phyloP scores from a whole-genome alignment of 2,329 filamentous ascomycete species.

The Plenodomus lindquistii region DNA sequence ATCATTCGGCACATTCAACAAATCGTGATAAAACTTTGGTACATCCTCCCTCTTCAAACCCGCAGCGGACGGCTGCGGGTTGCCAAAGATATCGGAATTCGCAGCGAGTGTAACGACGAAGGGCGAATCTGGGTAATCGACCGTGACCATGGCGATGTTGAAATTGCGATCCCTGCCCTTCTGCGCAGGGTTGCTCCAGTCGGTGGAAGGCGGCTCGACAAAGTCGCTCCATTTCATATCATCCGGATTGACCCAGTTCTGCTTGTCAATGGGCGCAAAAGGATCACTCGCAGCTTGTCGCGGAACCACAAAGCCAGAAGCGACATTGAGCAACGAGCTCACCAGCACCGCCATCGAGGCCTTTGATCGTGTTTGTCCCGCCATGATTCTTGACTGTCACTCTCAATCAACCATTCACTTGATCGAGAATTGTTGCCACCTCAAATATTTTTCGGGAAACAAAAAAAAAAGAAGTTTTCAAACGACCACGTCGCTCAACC shows the following conservation, averaged over 20 bases:
- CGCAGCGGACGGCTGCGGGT: slow-evolving; percentile 52
- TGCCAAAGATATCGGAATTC: slow-evolving; percentile 56
- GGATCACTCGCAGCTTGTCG: slow-evolving; percentile 40
- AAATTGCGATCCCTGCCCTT: slow-evolving; percentile 57
- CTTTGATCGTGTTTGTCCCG: slow-evolving; percentile 5
- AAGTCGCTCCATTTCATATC: slow-evolving; percentile 56
- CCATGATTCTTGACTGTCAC: slow-evolving; percentile 6
- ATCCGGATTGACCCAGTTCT: slow-evolving; percentile 59
- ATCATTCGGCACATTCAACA: slow-evolving; percentile 56
- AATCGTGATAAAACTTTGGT: slow-evolving; percentile 55
- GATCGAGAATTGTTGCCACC: background rate
- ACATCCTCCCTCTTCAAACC: slow-evolving; percentile 52
- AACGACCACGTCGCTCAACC: background rate
- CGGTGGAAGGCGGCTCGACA: slow-evolving; percentile 51
- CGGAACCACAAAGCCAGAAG: slow-evolving; percentile 17
- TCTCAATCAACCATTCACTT: background rate
- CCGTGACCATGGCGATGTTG: slow-evolving; percentile 59
- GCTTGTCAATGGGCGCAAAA: slow-evolving; percentile 56
- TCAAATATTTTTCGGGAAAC: background rate
- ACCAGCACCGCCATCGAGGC: slow-evolving; percentile 18
- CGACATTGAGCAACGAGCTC: slow-evolving; percentile 19
- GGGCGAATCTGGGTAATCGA: slow-evolving; percentile 56
- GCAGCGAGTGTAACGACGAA: slow-evolving; percentile 55
- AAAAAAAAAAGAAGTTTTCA: background rate
- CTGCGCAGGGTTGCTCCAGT: slow-evolving; percentile 52